phyloP scores from a whole-genome alignment of 1,284 basidiomycete species.

The Apiotrichum domesticum region DNA sequence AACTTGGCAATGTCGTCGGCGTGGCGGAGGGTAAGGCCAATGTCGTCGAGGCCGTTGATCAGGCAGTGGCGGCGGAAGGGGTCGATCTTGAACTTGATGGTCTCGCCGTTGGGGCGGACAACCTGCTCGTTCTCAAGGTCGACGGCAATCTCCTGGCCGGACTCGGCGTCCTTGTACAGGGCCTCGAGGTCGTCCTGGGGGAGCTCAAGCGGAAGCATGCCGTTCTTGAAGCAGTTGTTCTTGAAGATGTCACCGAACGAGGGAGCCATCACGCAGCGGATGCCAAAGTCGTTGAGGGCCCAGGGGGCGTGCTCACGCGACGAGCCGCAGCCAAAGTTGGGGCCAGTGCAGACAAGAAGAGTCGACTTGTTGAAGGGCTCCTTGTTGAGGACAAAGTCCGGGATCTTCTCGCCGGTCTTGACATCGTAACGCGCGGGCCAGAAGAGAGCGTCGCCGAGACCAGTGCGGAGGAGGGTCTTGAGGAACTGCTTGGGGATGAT shows the following conservation, averaged over 20 bases:
- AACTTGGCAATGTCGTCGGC: constrained; percentile 63
- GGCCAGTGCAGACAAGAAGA: constrained; percentile 81
- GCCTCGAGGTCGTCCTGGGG: constrained; percentile 68
- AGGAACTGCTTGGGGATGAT: constrained; percentile 96
- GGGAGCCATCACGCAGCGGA: constrained; percentile 83
- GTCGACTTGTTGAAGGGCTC: constrained; percentile 72
- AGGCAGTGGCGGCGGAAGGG: constrained; percentile 85
- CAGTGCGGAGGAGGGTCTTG: constrained; percentile 90
- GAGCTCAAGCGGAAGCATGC: constrained; percentile 80
- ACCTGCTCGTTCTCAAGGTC: constrained; percentile 85
- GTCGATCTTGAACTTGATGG: constrained; percentile 72
- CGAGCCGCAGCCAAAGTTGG: constrained; percentile 92
- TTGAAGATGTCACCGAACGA: constrained; percentile 92
- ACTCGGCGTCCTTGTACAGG: constrained; percentile 73
- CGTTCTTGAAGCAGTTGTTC: constrained; percentile 79
- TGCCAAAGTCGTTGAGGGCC: constrained; percentile 95
- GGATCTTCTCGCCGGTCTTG: constrained; percentile 64
- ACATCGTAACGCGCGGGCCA: constrained; percentile 75
- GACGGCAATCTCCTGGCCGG: constrained; percentile 74
- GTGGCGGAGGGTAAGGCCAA: constrained; percentile 81
- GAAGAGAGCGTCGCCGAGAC: constrained; percentile 83
- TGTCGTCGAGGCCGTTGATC: constrained; percentile 89
- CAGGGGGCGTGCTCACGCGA: constrained; percentile 93
- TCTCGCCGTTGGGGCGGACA: constrained; percentile 66
- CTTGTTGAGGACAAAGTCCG: constrained; percentile 84